Evolutionary conservation across 768 basidiomycete species (phyloP).

Genomic region (Udeniomyces megalosporus): DNA sequence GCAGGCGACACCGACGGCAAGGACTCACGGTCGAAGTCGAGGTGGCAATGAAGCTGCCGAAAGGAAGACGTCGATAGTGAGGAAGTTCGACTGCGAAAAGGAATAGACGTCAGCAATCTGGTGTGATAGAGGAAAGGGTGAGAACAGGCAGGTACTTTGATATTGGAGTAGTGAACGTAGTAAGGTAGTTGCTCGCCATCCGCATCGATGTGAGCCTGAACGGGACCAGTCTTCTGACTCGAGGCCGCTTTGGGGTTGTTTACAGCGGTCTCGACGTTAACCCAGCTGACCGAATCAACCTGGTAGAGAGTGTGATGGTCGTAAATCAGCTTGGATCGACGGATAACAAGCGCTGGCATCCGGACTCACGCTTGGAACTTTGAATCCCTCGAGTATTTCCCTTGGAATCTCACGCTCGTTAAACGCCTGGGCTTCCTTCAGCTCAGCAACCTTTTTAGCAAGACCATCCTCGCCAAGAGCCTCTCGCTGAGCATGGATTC

Average conservation of each 20-base stretch:
- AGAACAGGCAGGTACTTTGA: conserved; percentile 42
- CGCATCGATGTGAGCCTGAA: conserved; percentile 46
- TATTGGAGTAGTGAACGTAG: conserved; percentile 86
- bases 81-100: conserved; percentile 64
- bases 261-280: conserved; percentile 45
- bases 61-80: conserved; percentile 61
- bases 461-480: conserved; percentile 68
- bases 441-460: conserved; percentile 44
- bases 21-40: conserved; percentile 55
- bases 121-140: not conserved
- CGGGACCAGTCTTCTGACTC: conserved; percentile 24
- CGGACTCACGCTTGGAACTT: conserved; percentile 58
- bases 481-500: conserved; percentile 52
- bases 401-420: conserved; percentile 68
- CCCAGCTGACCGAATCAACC: conserved; percentile 71
- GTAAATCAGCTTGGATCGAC: not conserved
- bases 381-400: conserved; percentile 66
- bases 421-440: conserved; percentile 71
- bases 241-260: conserved; percentile 27
- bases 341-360: not conserved
- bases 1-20: too few relatives aligned
- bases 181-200: conserved; percentile 62
- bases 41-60: conserved; percentile 58
- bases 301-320: conserved; percentile 1
- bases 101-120: not conserved